Evolutionary conservation across 2,329 filamentous ascomycete species (phyloP), one percentile per base, ranked within the genome.

Genomic region (Penicillium thymicola): DNA sequence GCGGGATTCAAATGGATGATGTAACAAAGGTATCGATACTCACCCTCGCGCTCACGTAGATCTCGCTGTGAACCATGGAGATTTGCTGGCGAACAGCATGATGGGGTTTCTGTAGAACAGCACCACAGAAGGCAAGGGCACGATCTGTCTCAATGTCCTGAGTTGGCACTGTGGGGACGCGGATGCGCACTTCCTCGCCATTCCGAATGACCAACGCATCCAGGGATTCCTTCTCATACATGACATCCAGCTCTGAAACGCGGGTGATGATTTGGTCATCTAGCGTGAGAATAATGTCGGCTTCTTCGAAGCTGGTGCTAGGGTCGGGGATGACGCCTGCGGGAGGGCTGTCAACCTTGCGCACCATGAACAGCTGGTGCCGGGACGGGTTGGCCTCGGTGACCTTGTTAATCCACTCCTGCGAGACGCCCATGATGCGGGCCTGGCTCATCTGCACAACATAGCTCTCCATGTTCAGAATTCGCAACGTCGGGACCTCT

Each of bases 81-180:
- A 99, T 99, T 74, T 99, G 94, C 75, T 99, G 94, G 23, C 94
- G 85, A 10, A 99, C 95, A 48, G 94, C 94, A 71, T 97, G 92
- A 73, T 99, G 94, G 9, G 94, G 94, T 25, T 89, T 86, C 72
- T 99, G 94, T 43, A 99, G 79, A 16, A 97, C 87, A 32, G 94
- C 94, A 62, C 94, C 94, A 71, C 94, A 99, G 80, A 99, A 99
- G 36, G 90, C 89, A 57, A 99, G 86, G 0, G 93, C 91, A 55
- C 91, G 89, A 67, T 94, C 86, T 0, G 94, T 99, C 78, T 99
- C 94, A 45, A 97, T 83, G 67, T 96, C 90, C 66, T 92, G 86
- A 0, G 92, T 95, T 0, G 90, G 84, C 0, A 96, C 91, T 0
- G 94, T 99, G 0, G 89, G 87, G 18, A 97, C 84, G 67, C 87